Evolutionary conservation across 192 early-diverging fungal species (phyloP).

Genomic region (Pilaira anomala): DNA sequence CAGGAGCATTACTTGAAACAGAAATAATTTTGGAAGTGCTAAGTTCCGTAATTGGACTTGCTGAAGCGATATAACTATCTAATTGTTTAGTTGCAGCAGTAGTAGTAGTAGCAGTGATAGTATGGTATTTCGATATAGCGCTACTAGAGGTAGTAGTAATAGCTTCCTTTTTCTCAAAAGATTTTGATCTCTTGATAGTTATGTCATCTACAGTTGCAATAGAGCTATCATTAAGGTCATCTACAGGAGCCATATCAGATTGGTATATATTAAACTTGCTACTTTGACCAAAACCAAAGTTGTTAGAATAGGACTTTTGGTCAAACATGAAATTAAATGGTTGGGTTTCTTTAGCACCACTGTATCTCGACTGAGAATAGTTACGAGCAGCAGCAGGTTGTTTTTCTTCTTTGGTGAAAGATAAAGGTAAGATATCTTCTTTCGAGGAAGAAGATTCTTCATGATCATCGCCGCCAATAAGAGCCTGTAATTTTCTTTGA

Average conservation of each 20-base stretch:
- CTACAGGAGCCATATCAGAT: neutral
- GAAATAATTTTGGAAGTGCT: no score
- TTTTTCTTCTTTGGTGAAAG: neutral
- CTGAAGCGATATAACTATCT: no score
- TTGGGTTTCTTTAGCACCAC: neutral
- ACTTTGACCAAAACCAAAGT: slow-evolving; percentile 1
- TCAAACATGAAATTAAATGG: neutral
- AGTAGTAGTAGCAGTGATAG: no score
- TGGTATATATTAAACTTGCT: neutral
- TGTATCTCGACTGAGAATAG: no score
- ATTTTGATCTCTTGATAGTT: neutral
- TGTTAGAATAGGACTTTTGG: neutral
- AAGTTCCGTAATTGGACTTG: no score
- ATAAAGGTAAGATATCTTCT: neutral
- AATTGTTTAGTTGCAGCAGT: no score
- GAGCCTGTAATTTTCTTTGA: neutral
- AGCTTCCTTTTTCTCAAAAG: neutral
- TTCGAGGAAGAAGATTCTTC: no score
- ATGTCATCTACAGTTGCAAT: no score
- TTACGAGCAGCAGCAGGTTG: no score
- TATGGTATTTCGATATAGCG: no score
- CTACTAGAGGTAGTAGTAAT: neutral
- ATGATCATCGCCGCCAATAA: neutral
- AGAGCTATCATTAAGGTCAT: neutral
- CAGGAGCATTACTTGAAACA: no score